Percentiles rank a stretch among this genome's conserved stretches.
These are phyloP conservation scores for Alternaria postmessia DNA, from an alignment of 2,329 filamentous ascomycete genomes.

Conservation along the genomic window DNA sequence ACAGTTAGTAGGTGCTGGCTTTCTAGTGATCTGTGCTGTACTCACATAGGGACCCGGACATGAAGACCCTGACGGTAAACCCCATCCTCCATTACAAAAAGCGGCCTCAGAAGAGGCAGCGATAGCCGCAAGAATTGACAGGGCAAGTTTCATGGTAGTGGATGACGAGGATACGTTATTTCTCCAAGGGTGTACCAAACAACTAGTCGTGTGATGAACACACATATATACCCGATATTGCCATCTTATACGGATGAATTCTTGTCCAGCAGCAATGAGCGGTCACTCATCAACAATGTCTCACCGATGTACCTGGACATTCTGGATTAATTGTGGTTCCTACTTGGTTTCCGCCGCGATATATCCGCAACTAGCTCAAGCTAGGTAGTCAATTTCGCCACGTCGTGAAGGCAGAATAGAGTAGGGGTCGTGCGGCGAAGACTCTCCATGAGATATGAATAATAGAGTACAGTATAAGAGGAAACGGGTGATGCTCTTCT, in stretches of 20 bases:
- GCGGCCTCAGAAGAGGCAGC: background rate
- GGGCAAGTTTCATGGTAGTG: background rate
- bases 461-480: background rate
- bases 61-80: background rate
- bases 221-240: background rate
- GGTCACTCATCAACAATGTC: background rate
- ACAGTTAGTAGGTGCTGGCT: background rate
- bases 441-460: background rate
- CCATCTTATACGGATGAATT: background rate
- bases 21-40: background rate
- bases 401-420: background rate
- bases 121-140: background rate
- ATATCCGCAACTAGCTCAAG: background rate
- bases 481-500: background rate
- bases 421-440: background rate
- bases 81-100: background rate
- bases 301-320: background rate
- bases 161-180: background rate
- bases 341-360: background rate
- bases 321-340: background rate
- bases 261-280: background rate
- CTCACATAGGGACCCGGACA: background rate
- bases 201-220: background rate
- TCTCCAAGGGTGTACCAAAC: background rate
- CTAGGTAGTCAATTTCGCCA: background rate